These are phyloP conservation scores for Neurospora tetraspora DNA, from an alignment of 495 filamentous ascomycete genomes.

Conservation along the genomic window DNA sequence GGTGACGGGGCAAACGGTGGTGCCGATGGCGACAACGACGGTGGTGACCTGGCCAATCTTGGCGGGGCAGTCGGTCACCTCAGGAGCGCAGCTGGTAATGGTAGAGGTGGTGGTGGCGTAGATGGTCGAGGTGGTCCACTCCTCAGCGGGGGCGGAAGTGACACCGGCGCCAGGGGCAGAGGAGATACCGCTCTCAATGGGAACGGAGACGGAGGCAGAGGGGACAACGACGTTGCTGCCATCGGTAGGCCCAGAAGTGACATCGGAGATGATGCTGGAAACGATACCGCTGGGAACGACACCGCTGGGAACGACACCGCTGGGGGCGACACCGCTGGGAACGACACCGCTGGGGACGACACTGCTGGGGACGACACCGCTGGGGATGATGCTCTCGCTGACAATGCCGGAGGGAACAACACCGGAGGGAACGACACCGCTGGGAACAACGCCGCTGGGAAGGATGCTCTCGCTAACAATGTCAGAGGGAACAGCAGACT, in stretches of 20 bases:
- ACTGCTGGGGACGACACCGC: neutral
- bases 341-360: neutral
- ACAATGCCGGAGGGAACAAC: no score
- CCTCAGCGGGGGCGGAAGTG: conserved; percentile 5
- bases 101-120: conserved; percentile 45
- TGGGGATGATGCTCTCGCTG: no score
- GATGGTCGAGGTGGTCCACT: conserved; percentile 26
- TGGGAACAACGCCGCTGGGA: no score
- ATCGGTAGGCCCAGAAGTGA: neutral
- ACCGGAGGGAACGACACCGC: neutral
- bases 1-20: conserved; percentile 36
- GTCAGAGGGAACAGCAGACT: neutral
- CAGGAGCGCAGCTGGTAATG: conserved; percentile 47
- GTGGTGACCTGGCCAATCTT: conserved; percentile 23
- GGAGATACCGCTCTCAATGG: neutral
- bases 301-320: neutral
- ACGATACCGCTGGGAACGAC: neutral
- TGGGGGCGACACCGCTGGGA: neutral
- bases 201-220: neutral
- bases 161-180: neutral
- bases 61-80: conserved; percentile 45
- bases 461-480: no score
- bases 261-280: neutral
- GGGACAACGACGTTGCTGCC: neutral
- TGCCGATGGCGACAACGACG: conserved; percentile 27